Evolutionary conservation across 352 stramenopile genomes (phyloP).

Genomic region (Globisporangium spiculum): DNA sequence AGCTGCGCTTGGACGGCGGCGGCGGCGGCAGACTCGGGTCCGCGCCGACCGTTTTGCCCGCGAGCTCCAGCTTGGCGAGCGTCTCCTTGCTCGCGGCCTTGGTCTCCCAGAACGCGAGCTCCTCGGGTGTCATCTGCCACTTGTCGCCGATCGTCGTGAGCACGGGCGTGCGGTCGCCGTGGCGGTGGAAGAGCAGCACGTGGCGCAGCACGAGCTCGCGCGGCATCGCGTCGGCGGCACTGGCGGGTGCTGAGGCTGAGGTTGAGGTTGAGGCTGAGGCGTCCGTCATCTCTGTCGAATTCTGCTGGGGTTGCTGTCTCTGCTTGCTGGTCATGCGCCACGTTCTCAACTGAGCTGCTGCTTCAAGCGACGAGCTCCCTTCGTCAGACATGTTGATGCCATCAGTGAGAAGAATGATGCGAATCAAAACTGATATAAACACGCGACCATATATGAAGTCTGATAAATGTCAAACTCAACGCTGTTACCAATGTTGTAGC

Average conservation of each 20-base stretch:
- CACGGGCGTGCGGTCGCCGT: constrained; percentile 77
- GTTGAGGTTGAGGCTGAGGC: background rate
- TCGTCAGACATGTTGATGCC: background rate
- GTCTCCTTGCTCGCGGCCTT: constrained; percentile 54
- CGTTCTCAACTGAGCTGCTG: background rate
- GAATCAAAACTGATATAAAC: background rate
- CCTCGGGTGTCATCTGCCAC: constrained; percentile 45
- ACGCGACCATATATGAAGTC: background rate
- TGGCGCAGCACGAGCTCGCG: constrained; percentile 53
- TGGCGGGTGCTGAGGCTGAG: background rate
- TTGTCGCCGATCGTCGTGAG: constrained; percentile 55
- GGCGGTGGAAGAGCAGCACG: constrained; percentile 78
- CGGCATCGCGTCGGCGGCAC: background rate
- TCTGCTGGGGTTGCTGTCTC: background rate
- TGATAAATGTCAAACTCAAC: background rate
- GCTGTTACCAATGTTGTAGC: too few relatives aligned
- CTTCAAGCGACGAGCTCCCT: background rate
- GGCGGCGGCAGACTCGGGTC: constrained; percentile 42
- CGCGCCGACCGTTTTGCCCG: constrained; percentile 46
- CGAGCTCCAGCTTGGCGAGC: constrained; percentile 40
- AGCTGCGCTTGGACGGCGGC: constrained; percentile 33
- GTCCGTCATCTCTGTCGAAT: background rate
- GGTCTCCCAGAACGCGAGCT: constrained; percentile 61
- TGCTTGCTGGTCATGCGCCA: background rate
- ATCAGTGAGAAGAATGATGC: background rate